Conservation (phyloP, 2,329 filamentous ascomycete genomes). For the Talaromyces funiculosus region DNA sequence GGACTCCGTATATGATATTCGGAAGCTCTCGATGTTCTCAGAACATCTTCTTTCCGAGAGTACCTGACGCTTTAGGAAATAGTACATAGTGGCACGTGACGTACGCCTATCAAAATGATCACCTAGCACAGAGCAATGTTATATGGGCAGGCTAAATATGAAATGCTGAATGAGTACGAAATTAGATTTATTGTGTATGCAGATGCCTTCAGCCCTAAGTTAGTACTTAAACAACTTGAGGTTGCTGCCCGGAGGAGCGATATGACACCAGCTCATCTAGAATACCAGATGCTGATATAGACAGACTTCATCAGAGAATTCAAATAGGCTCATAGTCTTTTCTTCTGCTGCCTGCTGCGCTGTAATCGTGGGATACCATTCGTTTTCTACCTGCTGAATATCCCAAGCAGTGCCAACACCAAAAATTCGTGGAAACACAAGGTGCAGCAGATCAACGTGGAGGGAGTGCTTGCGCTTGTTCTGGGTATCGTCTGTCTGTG, state of each 20-base stretch:
- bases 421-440: background rate
- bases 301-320: background rate
- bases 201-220: background rate
- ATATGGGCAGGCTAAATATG: background rate
- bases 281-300: background rate
- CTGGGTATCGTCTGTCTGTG: slow-evolving; percentile 43
- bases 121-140: background rate
- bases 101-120: background rate
- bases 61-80: background rate
- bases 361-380: slow-evolving; percentile 11
- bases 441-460: background rate
- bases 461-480: slow-evolving; percentile 29
- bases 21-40: background rate
- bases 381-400: slow-evolving; percentile 29
- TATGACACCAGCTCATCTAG: background rate
- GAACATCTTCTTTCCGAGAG: background rate
- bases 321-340: background rate
- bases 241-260: background rate
- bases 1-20: too few species aligned
- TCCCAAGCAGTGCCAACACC: background rate
- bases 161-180: too few species aligned
- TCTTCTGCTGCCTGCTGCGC: too few species aligned
- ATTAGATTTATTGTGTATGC: background rate
- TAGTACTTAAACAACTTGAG: background rate
- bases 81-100: background rate